phyloP scores from a whole-genome alignment of 495 filamentous ascomycete genomes.

The Daldinia caldariorum region DNA sequence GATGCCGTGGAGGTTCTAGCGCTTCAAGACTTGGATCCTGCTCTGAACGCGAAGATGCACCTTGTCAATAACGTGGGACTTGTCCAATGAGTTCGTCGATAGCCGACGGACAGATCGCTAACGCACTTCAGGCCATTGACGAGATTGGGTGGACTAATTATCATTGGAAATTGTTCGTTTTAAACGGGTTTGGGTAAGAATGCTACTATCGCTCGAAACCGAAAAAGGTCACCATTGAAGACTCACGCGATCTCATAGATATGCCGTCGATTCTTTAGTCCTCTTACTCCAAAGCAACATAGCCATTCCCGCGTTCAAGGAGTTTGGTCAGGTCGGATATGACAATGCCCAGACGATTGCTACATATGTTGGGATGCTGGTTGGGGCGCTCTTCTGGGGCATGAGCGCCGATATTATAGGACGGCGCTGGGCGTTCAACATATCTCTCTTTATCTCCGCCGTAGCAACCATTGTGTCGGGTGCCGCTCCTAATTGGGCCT shows the following conservation, averaged over 20 bases:
- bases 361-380: slow-evolving; percentile 73
- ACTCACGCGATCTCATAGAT: slow-evolving; percentile 52
- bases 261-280: slow-evolving; percentile 75
- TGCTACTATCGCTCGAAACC: slow-evolving; percentile 2
- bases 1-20: slow-evolving; percentile 62
- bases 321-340: slow-evolving; percentile 66
- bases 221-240: background rate
- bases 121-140: slow-evolving; percentile 67
- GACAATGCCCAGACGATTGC: slow-evolving; percentile 67
- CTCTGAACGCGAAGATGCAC: slow-evolving; percentile 72
- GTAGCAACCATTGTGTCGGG: slow-evolving; percentile 74
- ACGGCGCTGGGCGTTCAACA: slow-evolving; percentile 79
- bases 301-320: slow-evolving; percentile 62
- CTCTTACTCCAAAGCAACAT: slow-evolving; percentile 75
- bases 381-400: slow-evolving; percentile 83
- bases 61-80: slow-evolving; percentile 72
- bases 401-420: slow-evolving; percentile 78
- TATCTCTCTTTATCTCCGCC: slow-evolving; percentile 71
- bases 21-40: slow-evolving; percentile 66
- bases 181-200: slow-evolving; percentile 72
- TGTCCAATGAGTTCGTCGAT: slow-evolving; percentile 4
- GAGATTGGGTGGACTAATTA: slow-evolving; percentile 76
- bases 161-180: slow-evolving; percentile 73
- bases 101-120: slow-evolving; percentile 17
- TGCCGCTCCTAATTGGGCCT: slow-evolving; percentile 73